These are phyloP conservation scores for Coccomyxa sp. DNA, from an alignment of 139 green algal genomes.

Conservation along the genomic window DNA sequence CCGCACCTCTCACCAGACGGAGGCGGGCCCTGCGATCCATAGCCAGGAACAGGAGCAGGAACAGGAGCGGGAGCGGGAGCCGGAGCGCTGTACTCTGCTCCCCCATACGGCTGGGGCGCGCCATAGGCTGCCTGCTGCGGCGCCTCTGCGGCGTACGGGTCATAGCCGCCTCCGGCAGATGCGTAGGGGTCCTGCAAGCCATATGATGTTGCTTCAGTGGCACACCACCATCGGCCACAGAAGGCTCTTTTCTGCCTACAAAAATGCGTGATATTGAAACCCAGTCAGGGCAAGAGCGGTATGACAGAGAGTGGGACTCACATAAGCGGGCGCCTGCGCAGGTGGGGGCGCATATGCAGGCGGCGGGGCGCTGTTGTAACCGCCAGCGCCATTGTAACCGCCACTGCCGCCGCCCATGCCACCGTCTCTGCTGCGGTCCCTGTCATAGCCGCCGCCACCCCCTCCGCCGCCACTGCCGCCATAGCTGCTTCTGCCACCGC, in stretches of 20 bases:
- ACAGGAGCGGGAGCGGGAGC: background rate
- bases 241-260: no score
- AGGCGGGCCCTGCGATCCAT: conserved; percentile 24
- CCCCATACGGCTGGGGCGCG: background rate
- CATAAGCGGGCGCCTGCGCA: background rate
- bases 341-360: background rate
- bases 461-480: conserved; percentile 15
- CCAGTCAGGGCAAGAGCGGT: no score
- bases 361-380: background rate
- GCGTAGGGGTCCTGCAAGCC: conserved; percentile 1
- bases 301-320: no score
- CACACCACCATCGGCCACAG: no score
- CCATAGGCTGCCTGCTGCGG: no score
- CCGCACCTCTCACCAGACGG: conserved; percentile 12
- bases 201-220: no score
- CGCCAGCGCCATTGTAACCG: background rate
- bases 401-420: background rate
- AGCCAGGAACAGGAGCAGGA: background rate
- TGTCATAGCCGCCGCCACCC: conserved; percentile 31
- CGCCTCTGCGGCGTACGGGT: background rate
- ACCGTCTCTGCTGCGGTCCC: conserved; percentile 15
- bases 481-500: conserved; percentile 20
- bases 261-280: no score
- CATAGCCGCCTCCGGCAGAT: background rate
- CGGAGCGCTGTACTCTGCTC: no score